Evolutionary conservation across 306 rosid genomes (phyloP).

Genomic region (Cicer yamashitae): DNA sequence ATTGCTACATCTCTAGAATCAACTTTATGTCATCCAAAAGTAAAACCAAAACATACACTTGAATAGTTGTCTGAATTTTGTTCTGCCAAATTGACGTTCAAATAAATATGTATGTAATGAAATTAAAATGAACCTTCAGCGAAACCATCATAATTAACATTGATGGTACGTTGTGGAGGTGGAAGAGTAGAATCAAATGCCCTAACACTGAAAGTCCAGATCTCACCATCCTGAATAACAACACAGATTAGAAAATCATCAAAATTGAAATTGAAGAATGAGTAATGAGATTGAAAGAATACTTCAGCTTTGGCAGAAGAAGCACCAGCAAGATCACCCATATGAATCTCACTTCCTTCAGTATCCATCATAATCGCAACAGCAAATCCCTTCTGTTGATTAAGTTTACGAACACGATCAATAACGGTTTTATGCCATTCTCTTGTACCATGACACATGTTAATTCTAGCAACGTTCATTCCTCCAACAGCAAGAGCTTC

Average conservation of each 20-base stretch:
- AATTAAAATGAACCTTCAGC: slow-evolving; percentile 72
- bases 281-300: not conserved
- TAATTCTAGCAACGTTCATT: slow-evolving; percentile 92
- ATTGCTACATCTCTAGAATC: no score
- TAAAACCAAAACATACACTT: no score
- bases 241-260: not conserved
- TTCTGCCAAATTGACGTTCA: not conserved
- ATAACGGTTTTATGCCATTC: slow-evolving; percentile 88
- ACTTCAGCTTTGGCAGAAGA: slow-evolving; percentile 96
- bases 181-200: slow-evolving; percentile 85
- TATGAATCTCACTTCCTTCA: slow-evolving; percentile 98
- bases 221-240: slow-evolving; percentile 66
- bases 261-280: not conserved
- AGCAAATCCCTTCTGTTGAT: slow-evolving; percentile 87
- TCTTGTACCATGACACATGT: slow-evolving; percentile 95
- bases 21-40: no score
- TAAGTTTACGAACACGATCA: slow-evolving; percentile 75
- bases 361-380: slow-evolving; percentile 99
- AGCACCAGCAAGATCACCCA: slow-evolving; percentile 97
- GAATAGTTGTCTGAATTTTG: not conserved
- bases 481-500: slow-evolving; percentile 95
- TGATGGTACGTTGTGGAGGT: slow-evolving; percentile 84
- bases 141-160: slow-evolving; percentile 87
- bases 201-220: slow-evolving; percentile 97
- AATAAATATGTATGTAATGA: not conserved